These are phyloP conservation scores for Penicillium sp. DNA, from an alignment of 2,329 filamentous ascomycete species.

Conservation along the genomic window DNA sequence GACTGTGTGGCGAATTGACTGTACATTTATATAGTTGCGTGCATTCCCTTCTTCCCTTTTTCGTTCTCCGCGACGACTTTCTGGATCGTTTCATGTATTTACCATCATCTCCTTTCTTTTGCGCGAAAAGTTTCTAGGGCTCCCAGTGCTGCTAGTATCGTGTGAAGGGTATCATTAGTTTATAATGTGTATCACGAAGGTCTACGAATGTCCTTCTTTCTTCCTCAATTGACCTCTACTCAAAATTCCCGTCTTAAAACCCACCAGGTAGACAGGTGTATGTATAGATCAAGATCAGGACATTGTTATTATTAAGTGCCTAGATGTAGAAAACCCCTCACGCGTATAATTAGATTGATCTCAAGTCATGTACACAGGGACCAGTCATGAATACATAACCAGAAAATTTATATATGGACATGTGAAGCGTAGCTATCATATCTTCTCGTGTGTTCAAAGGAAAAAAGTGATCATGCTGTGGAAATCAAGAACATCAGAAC, in stretches of 20 bases:
- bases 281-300: neutral
- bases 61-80: neutral
- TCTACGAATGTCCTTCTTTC: neutral
- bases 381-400: neutral
- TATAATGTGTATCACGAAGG: neutral
- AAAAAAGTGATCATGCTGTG: neutral
- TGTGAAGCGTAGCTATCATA: conserved; percentile 1
- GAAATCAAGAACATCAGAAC: neutral
- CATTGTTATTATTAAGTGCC: too few species aligned
- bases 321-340: too few species aligned
- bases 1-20: neutral
- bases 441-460: neutral
- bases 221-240: neutral
- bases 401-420: conserved; percentile 1
- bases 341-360: neutral
- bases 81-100: neutral
- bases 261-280: neutral
- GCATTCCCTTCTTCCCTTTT: conserved; percentile 13
- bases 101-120: conserved; percentile 1
- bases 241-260: neutral
- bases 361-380: neutral
- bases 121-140: neutral
- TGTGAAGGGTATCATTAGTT: neutral
- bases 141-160: neutral
- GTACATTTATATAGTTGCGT: conserved; percentile 10